phyloP scores from a whole-genome alignment of 805 yeast species.

The Nakazawaea peltata region DNA sequence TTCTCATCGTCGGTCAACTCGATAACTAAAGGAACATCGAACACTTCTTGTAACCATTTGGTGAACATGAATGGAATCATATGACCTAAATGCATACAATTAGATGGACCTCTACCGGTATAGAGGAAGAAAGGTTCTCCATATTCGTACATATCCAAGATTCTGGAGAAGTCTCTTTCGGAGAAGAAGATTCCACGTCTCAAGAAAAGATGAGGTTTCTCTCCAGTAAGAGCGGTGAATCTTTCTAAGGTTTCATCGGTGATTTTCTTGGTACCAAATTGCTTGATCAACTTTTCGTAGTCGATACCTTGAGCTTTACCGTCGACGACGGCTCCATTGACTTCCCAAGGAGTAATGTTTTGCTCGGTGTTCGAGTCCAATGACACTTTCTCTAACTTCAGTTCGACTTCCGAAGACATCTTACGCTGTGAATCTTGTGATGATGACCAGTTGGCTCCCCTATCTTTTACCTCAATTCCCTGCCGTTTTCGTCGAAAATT shows the following conservation, averaged over 20 bases:
- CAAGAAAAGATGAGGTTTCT: constrained; percentile 82
- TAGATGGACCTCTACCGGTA: constrained; percentile 97
- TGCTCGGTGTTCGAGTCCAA: constrained; percentile 31
- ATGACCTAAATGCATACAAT: constrained; percentile 94
- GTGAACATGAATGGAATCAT: constrained; percentile 94
- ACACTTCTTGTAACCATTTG: constrained; percentile 96
- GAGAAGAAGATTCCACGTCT: constrained; percentile 89
- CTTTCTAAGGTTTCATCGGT: constrained; percentile 63
- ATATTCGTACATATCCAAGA: constrained; percentile 84
- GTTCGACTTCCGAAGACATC: constrained; percentile 14
- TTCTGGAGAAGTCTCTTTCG: constrained; percentile 74
- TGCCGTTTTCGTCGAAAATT: too few species aligned
- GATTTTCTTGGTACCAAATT: constrained; percentile 80
- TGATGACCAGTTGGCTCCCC: too few species aligned
- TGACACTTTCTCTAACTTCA: constrained; percentile 16
- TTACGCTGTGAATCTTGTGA: too few species aligned
- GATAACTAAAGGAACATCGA: constrained; percentile 90
- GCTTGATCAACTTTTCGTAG: constrained; percentile 77
- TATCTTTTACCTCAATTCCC: too few species aligned
- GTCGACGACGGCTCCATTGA: constrained; percentile 95
- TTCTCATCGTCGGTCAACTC: constrained; percentile 97
- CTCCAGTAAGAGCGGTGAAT: constrained; percentile 80
- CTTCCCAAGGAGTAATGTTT: constrained; percentile 95
- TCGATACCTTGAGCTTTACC: constrained; percentile 89
- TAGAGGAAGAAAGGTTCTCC: constrained; percentile 93